Evolutionary conservation across 2,329 filamentous ascomycete species (phyloP), one percentile per base, ranked within the genome.

Genomic region (Hypoxylon sp.): DNA sequence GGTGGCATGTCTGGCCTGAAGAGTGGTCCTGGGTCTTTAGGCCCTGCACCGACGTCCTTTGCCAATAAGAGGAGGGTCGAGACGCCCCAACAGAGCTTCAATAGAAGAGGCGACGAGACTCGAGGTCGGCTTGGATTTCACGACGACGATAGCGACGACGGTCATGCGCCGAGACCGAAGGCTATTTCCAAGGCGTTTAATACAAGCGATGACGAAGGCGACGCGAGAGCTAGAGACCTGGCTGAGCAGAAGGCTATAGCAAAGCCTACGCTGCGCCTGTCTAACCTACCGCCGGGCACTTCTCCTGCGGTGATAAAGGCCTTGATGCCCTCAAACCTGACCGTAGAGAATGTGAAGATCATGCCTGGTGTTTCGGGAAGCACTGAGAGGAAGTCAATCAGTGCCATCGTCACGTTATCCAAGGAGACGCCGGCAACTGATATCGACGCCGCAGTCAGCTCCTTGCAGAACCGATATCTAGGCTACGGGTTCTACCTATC

Each of bases 401-500:
- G 90, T 13, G 92, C 92, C 3, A 91, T 97, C 66, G 89, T 95
- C 41, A 92, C 89, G 0, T 77, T 97, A 24, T 87, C 89, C 1
- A 87, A 89, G 55, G 91, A 95, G 63, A 95, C 92, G 0, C 85
- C 92, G 0, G 89, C 89, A 0, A 89, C 88, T 20, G 91, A 96
- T 54, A 93, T 97, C 50, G 92, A 97, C 69, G 82, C 85, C 3
- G 84, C 88, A 0, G 90, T 96, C 48, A 94, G 87, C 70, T 77
- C 84, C 3, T 77, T 97, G 26, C 91, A 96, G 70, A 92, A 95
- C 63, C 86, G 83, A 64, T 97, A 97, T 71, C 78, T 97, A 13
- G 93, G 93, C 13, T 92, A 86, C 71, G 93, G 93, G 4, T 92
- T 89, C 76, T 89, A 93, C 73, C 79, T 97, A 2, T 88, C 85